Evolutionary conservation across 2,329 filamentous ascomycete genomes (phyloP), one percentile per base, ranked within the genome.

Genomic region (Colletotrichum ledebouriae): DNA sequence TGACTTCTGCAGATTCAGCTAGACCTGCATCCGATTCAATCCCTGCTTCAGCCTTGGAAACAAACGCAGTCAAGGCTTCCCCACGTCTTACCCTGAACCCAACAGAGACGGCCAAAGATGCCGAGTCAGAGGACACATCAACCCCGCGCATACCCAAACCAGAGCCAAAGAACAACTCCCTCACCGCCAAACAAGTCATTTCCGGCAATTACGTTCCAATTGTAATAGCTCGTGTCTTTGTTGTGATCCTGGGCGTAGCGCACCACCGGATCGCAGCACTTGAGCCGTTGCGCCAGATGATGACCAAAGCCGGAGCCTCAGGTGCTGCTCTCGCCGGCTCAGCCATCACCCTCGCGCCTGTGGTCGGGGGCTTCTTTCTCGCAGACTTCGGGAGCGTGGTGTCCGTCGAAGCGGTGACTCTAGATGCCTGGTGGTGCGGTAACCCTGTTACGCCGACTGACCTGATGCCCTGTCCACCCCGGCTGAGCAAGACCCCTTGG

Each of bases 381-480:
- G 71, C 70, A 6, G 67, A 71, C 9, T 22, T 73, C 2, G 72
- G 72, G 17, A 72, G 65, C 10, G 68, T 66, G 3, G 67, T 74
- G 22, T 47, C 70, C 1, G 64, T 70, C 3, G 72, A 71, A 17
- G 67, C 66, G 12, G 59, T 67, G 1, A 63, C 61, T 33, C 47
- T 72, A 17, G 72, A 74, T 46, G 73, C 72, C 1, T 70, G 63
- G 59, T 73, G 71, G 57, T 73, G 72, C 63, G 52, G 34, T 29
- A 17, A 11, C 3, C 42, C 57, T 4, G 25, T 52, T 22, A 42
- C 63, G 4, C 33, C 39, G 3, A 56, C 29, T 11, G 42, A 58
- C 52, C 12, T 68, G 22, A 71, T 69, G 42, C 69, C 69, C 3
- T 74, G 72, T 52, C 47, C 60, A 15, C 72, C 72, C 10, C 62